Base-by-base conservation (phyloP, 2,329 filamentous ascomycete species). In the Botryosphaeria dothidea region DNA sequence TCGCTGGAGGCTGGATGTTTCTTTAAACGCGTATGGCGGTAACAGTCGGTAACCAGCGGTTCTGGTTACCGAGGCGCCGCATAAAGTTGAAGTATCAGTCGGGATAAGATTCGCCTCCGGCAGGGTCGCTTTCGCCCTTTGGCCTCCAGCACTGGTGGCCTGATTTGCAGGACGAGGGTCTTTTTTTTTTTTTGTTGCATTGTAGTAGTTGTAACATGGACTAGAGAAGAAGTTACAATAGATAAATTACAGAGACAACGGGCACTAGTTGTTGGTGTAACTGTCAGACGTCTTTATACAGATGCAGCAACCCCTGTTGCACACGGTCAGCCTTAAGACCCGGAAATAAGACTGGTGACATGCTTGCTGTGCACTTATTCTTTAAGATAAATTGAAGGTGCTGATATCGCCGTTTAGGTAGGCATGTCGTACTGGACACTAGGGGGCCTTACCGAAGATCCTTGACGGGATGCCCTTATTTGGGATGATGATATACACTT, bases 401-500 rank as follows among this genome's bases (percentile, higher is more conserved):
- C n/a, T n/a, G n/a, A n/a, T n/a, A n/a, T n/a, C n/a, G n/a, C n/a
- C n/a, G n/a, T n/a, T n/a, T n/a, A n/a, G n/a, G n/a, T n/a, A n/a
- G n/a, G n/a, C n/a, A n/a, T n/a, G n/a, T n/a, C n/a, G n/a, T n/a
- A n/a, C n/a, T n/a, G n/a, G n/a, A n/a, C n/a, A n/a, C n/a, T n/a
- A n/a, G n/a, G n/a, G n/a, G n/a, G n/a, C n/a, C n/a, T n/a, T n/a
- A n/a, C n/a, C n/a, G n/a, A n/a, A 86, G 3, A 83, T 81, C 78
- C 82, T 87, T 3, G 84, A 86, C 9, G 85, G 66, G 15, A 87
- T 70, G 68, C 87, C 85, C 62, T 81, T 80, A 29, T 77, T 79
- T 0, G 85, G 82, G 36, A 86, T 74, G 3, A 75, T 69, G 31
- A 68, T 64, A 60, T 58, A 34, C 13, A 63, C 52, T 13, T 52